A percentile compares a stretch with the other conserved stretches of the same genome.
Conservation (phyloP, 768 basidiomycete genomes). For the Mycena vulgaris region DNA sequence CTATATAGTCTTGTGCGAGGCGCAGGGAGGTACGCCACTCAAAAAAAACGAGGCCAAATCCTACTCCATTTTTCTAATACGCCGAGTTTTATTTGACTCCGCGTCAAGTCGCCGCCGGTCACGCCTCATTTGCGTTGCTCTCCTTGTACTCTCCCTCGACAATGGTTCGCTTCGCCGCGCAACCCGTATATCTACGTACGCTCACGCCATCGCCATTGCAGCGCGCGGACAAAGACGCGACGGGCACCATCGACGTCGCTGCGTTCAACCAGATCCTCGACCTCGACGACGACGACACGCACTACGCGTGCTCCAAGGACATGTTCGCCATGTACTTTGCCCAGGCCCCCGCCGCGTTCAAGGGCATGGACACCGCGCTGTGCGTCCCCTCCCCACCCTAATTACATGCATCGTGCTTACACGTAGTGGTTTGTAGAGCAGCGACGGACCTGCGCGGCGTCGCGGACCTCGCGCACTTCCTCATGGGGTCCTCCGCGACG, state of each 20-base stretch:
- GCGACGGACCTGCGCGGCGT: conserved; percentile 66
- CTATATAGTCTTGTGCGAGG: too few species aligned
- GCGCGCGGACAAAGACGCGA: background rate
- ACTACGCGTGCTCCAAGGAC: conserved; percentile 64
- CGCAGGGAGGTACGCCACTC: too few species aligned
- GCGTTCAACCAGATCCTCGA: conserved; percentile 80
- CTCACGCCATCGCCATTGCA: background rate
- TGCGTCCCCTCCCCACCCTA: conserved; percentile 53
- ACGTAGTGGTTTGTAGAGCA: conserved; percentile 44
- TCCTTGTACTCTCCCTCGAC: too few species aligned
- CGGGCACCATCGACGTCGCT: conserved; percentile 67
- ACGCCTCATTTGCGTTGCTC: too few species aligned
- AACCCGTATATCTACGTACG: too few species aligned
- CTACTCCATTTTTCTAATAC: too few species aligned
- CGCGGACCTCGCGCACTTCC: conserved; percentile 78
- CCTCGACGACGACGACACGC: conserved; percentile 67
- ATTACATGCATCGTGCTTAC: background rate
- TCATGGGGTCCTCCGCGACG: conserved; percentile 85
- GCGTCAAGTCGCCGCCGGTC: too few species aligned
- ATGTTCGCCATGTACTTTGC: conserved; percentile 75
- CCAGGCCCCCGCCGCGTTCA: conserved; percentile 73
- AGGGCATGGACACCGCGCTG: conserved; percentile 71
- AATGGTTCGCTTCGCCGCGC: too few species aligned
- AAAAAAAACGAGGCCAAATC: too few species aligned
- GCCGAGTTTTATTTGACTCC: too few species aligned